Conservation (phyloP, 768 basidiomycete species). For the Melanogaster broomeanus region DNA sequence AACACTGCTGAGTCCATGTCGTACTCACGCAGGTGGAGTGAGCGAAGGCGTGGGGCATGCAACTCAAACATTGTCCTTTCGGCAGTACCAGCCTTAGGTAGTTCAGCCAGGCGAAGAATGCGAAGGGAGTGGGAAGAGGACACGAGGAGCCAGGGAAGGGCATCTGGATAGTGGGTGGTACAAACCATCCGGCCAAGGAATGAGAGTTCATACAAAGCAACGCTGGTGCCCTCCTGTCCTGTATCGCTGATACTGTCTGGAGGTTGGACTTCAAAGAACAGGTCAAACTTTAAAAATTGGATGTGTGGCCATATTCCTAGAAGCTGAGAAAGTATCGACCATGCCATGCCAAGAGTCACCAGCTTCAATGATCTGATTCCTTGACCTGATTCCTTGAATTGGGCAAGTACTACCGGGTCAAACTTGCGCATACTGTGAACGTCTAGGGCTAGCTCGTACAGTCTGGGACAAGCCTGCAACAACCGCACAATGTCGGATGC, state of each 20-base stretch:
- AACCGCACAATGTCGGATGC: slow-evolving; percentile 13
- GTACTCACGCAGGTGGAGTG: slow-evolving; percentile 43
- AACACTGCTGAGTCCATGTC: slow-evolving; percentile 33
- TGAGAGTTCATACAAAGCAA: slow-evolving; percentile 42
- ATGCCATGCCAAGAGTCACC: slow-evolving; percentile 39
- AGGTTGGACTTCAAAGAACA: slow-evolving; percentile 38
- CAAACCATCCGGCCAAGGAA: too few species aligned
- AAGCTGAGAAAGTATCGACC: slow-evolving; percentile 45
- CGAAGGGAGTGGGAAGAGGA: slow-evolving; percentile 36
- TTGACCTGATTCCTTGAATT: too few species aligned
- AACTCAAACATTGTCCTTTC: slow-evolving; percentile 26
- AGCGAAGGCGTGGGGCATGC: slow-evolving; percentile 39
- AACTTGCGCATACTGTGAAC: slow-evolving; percentile 26
- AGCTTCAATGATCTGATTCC: slow-evolving; percentile 36
- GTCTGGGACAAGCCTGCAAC: slow-evolving; percentile 28
- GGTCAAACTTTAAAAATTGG: slow-evolving; percentile 39
- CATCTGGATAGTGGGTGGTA: slow-evolving; percentile 28
- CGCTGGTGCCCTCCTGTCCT: slow-evolving; percentile 10
- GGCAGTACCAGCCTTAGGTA: slow-evolving; percentile 27
- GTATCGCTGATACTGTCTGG: background rate
- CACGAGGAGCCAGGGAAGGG: slow-evolving; percentile 42
- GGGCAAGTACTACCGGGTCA: too few species aligned
- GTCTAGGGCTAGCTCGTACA: slow-evolving; percentile 37
- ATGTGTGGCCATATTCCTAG: slow-evolving; percentile 39
- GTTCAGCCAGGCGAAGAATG: slow-evolving; percentile 43